Base-by-base conservation (phyloP, 805 yeast genomes). In the Barnettozyma salicaria region DNA sequence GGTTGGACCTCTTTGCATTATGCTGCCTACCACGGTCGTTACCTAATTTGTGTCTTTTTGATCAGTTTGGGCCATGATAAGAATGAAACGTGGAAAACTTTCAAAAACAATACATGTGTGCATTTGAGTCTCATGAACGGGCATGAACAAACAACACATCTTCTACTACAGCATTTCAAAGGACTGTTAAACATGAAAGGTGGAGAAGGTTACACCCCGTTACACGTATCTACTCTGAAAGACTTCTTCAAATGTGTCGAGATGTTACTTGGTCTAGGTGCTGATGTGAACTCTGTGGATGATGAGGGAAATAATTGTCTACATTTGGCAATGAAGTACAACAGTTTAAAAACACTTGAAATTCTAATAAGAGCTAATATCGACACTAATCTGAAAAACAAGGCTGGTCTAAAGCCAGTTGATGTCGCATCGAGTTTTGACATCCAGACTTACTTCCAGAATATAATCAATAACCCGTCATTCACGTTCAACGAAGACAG, bases 1-100 rank as follows among this genome's bases (percentile, higher is more conserved):
- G 96, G 96, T 2, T 86, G 95, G 95, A 69, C 83, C 12, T 78
- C 82, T 26, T 63, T 86, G 32, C 96, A 86, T 56, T 84, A 85
- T 57, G 88, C 95, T 1, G 77, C 90, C 4, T 80, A 55, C 49
- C 62, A 80, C 50, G 92, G 94, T 29, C 70, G 80, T 43, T 80
- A 78, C 49, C 69, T 80, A 37, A 68, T 84, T 11, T 80, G 88
- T 56, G 80, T 68, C 22, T 67, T 64, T 46, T 59, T 80, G 32
- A 65, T 80, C 13, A 68, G 70, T 22, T 56, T 67, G 27, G 82
- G 82, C 5, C 80, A 76, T 46, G 83, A 76, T 45, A 58, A 58
- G 23, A 52, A 56, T 23, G 80, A 74, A 45, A 62, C 65, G 24
- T 66, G 72, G 19, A 61, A 60, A 50, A 76, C 76, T 30, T 82